Evolutionary conservation across 495 filamentous ascomycete species (phyloP).

Genomic region (Sphaerosporella brunnea): DNA sequence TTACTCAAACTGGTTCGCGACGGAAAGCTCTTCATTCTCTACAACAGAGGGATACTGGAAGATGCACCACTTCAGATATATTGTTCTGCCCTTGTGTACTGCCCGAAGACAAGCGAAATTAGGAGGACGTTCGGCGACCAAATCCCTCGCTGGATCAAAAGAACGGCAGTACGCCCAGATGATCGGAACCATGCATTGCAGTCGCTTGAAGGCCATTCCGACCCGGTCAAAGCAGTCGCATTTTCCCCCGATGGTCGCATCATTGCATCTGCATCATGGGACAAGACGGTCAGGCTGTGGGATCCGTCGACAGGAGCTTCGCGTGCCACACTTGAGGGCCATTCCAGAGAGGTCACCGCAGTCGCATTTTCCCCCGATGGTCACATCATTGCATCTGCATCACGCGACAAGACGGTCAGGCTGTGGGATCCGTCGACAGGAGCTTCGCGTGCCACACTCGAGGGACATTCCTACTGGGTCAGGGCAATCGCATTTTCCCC

Average conservation of each 20-base stretch:
- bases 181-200: slow-evolving; percentile 16
- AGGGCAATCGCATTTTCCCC: neutral
- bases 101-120: slow-evolving; percentile 19
- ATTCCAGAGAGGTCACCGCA: neutral
- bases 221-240: too few species aligned
- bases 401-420: neutral
- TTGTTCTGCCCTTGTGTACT: slow-evolving; percentile 25
- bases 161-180: neutral
- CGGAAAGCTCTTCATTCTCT: slow-evolving; percentile 19
- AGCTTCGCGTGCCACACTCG: neutral
- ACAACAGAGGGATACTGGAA: slow-evolving; percentile 5
- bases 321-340: neutral
- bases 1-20: neutral
- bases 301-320: too few species aligned
- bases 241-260: too few species aligned
- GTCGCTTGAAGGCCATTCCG: too few species aligned
- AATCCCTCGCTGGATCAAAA: slow-evolving; percentile 11
- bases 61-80: slow-evolving; percentile 12
- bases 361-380: neutral
- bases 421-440: neutral
- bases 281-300: too few species aligned
- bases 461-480: neutral
- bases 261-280: too few species aligned
- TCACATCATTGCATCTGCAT: neutral
- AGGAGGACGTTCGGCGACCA: slow-evolving; percentile 9